phyloP scores from a whole-genome alignment of 1,284 basidiomycete genomes.

The Leccinum fallax region DNA sequence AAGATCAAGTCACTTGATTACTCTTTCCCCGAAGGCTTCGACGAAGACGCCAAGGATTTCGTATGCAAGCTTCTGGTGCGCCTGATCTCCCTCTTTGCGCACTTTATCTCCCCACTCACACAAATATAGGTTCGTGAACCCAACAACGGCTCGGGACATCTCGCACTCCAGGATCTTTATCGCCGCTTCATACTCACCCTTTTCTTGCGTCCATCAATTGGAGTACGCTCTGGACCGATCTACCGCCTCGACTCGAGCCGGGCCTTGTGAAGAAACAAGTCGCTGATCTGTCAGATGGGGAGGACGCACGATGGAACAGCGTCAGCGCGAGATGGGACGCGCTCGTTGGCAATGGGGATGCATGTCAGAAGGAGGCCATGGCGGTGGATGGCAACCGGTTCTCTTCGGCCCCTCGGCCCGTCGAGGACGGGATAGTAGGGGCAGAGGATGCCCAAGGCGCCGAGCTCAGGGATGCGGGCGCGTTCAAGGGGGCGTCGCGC shows the following conservation, averaged over 20 bases:
- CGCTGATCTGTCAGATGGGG: conserved; percentile 41
- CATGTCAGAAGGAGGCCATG: conserved; percentile 7
- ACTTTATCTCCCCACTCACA: neutral
- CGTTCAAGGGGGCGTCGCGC: conserved; percentile 21
- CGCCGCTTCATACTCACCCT: conserved; percentile 68
- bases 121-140: conserved; percentile 65
- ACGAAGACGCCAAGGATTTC: conserved; percentile 68
- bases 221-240: conserved; percentile 72
- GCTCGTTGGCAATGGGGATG: conserved; percentile 18
- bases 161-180: conserved; percentile 46
- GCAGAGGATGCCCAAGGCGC: conserved; percentile 48
- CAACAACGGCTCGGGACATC: conserved; percentile 68
- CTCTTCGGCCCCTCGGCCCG: conserved; percentile 15
- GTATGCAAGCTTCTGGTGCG: conserved; percentile 65
- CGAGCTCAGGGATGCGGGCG: conserved; percentile 16
- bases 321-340: conserved; percentile 59
- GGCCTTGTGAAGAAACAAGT: conserved; percentile 57
- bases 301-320: conserved; percentile 47
- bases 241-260: conserved; percentile 58
- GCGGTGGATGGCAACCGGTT: neutral
- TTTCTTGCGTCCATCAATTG: conserved; percentile 78
- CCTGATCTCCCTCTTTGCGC: conserved; percentile 23
- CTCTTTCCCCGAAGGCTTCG: conserved; percentile 74
- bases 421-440: conserved; percentile 46
- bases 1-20: conserved; percentile 79